Conservation (phyloP, 2,329 filamentous ascomycete species). For the Aureobasidium zeae region DNA sequence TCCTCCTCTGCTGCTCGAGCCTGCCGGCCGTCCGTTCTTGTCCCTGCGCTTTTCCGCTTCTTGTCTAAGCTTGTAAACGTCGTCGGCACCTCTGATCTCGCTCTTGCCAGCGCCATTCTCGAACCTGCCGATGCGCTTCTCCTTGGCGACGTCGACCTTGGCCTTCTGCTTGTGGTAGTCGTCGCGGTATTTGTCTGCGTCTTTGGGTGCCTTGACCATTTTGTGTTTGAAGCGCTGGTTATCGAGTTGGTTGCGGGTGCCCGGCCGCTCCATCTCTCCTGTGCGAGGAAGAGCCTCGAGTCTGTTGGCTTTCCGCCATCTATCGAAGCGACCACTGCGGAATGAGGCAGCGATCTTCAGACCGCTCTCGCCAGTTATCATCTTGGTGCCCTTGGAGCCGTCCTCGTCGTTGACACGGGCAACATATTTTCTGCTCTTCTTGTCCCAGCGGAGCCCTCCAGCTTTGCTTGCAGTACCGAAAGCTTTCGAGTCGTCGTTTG, state of each 20-base stretch:
- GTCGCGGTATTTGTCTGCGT: conserved; percentile 82
- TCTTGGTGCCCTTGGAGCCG: conserved; percentile 62
- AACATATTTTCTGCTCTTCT: conserved; percentile 93
- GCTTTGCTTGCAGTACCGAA: conserved; percentile 69
- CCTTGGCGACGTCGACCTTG: conserved; percentile 75
- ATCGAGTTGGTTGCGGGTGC: conserved; percentile 19
- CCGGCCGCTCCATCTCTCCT: conserved; percentile 62
- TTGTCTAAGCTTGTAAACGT: conserved; percentile 75
- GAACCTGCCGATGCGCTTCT: conserved; percentile 65
- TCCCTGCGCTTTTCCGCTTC: conserved; percentile 65
- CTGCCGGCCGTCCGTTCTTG: conserved; percentile 73
- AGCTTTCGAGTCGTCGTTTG: conserved; percentile 74
- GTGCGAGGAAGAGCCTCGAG: conserved; percentile 68
- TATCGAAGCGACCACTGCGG: conserved; percentile 86
- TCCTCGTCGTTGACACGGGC: conserved; percentile 87
- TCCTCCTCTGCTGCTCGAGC: conserved; percentile 5
- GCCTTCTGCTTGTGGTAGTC: conserved; percentile 89
- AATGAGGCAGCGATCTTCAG: conserved; percentile 94
- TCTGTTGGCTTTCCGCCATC: conserved; percentile 81
- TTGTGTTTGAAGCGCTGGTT: conserved; percentile 70
- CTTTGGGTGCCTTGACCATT: conserved; percentile 78
- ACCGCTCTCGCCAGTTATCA: conserved; percentile 82
- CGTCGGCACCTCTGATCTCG: conserved; percentile 73
- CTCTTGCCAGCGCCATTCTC: conserved; percentile 53
- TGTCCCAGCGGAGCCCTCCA: conserved; percentile 80